Base-by-base conservation (phyloP, 257 asterid species). In the Verbena officinalis region DNA sequence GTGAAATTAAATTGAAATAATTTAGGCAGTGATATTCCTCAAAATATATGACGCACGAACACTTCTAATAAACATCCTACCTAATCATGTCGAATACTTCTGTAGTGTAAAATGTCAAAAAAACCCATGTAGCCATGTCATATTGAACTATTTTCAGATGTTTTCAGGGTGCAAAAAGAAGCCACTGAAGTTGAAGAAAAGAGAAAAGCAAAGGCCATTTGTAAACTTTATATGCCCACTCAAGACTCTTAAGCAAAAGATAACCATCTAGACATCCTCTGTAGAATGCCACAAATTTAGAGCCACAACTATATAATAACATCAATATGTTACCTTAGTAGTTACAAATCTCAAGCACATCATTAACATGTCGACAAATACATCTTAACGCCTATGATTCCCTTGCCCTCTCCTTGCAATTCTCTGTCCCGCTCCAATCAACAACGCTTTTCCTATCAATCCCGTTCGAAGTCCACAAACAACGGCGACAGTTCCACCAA, bases 401-500 rank as follows among this genome's bases (percentile, higher is more conserved):
- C 78, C 73, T n/a, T n/a, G n/a, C 68, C 73, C 68, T 72, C 84
- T 79, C 71, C 79, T 72, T 36, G 83, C 86, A 70, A 83, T 68
- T 76, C 90, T 80, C 56, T 79, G 85, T 55, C 90, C 96, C 9
- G 88, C 98, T 67, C 95, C 97, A 21, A 92, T 59, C 53, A 92
- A 45, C 75, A 83, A 24, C 0, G 75, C 85, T 75, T 74, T 88
- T 30, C 97, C 97, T 44, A 91, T 60, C 53, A 86, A 27, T 16
- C 93, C 98, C 11, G 84, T 77, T 30, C 64, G 86, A 43, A 92
- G 81, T 54, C 98, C 96, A 53, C 91, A 81, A 38, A 74, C 81
- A 60, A 92, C 48, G 19, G 93, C 86, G 30, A 77, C 83, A 0
- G 94, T 66, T 62, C 96, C 97, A 57, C 98, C 96, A 21, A 89